phyloP scores from a whole-genome alignment of 192 early-diverging fungal genomes.

The Coemansia sp. region DNA sequence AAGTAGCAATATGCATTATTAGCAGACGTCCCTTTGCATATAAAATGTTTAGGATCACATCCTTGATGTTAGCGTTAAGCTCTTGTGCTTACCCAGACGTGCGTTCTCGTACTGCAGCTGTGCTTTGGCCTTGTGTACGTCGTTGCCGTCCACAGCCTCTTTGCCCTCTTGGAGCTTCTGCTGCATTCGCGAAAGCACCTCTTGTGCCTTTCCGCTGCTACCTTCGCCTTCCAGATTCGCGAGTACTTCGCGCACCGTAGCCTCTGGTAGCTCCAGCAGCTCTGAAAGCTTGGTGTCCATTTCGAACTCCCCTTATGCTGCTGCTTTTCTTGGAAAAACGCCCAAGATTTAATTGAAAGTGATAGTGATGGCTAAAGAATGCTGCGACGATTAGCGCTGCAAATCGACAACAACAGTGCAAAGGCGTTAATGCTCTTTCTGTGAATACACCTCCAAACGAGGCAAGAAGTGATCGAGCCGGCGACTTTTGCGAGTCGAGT shows the following conservation, averaged over 20 bases:
- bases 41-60: neutral
- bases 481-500: too few species aligned
- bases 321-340: neutral
- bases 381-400: neutral
- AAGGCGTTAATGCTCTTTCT: neutral
- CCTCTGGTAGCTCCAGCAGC: conserved; percentile 28
- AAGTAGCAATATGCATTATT: neutral
- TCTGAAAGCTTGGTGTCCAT: conserved; percentile 33
- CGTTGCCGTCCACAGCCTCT: conserved; percentile 4
- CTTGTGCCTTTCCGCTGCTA: conserved; percentile 4
- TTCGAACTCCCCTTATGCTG: neutral
- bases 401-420: conserved; percentile 1
- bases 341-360: neutral
- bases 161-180: conserved; percentile 14
- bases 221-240: conserved; percentile 21
- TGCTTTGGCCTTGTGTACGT: conserved; percentile 25
- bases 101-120: conserved; percentile 50
- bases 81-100: conserved; percentile 38
- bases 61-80: neutral
- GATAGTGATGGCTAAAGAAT: neutral
- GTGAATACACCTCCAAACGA: too few species aligned
- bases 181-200: conserved; percentile 21
- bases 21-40: neutral
- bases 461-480: too few species aligned
- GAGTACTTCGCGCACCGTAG: conserved; percentile 21